phyloP scores from a whole-genome alignment of 176 grass and related monocot genomes.

The Carex parvula region DNA sequence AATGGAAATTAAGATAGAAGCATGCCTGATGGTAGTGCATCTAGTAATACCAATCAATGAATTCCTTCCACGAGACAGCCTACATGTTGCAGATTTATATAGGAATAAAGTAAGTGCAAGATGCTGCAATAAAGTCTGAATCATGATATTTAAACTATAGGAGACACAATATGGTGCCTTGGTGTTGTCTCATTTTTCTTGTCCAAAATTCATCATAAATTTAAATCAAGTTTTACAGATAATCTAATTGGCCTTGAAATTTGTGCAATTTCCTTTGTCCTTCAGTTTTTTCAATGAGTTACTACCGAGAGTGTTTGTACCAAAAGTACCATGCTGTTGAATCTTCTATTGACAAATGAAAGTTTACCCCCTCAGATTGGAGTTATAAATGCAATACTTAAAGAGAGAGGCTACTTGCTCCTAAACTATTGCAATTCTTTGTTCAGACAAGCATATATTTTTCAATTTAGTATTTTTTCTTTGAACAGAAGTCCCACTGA shows the following conservation, averaged over 20 bases:
- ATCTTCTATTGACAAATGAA: background rate
- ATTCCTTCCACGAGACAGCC: conserved; percentile 13
- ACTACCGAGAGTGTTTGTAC: background rate
- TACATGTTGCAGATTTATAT: conserved; percentile 17
- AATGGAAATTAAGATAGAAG: conserved; percentile 6
- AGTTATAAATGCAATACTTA: background rate
- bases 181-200: background rate
- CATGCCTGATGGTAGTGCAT: conserved; percentile 21
- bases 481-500: background rate
- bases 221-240: background rate
- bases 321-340: background rate
- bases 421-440: background rate
- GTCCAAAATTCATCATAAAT: conserved; percentile 7
- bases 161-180: background rate
- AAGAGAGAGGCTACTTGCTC: background rate
- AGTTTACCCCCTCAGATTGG: background rate
- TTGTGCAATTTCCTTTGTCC: background rate
- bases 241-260: background rate
- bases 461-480: background rate
- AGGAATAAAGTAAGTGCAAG: background rate
- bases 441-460: background rate
- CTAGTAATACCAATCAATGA: conserved; percentile 19
- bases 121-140: background rate
- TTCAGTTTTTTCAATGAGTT: background rate
- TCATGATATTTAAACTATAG: background rate